Evolutionary conservation across 2,329 filamentous ascomycete species (phyloP).

Genomic region (Paraphoma chrysanthemicola): DNA sequence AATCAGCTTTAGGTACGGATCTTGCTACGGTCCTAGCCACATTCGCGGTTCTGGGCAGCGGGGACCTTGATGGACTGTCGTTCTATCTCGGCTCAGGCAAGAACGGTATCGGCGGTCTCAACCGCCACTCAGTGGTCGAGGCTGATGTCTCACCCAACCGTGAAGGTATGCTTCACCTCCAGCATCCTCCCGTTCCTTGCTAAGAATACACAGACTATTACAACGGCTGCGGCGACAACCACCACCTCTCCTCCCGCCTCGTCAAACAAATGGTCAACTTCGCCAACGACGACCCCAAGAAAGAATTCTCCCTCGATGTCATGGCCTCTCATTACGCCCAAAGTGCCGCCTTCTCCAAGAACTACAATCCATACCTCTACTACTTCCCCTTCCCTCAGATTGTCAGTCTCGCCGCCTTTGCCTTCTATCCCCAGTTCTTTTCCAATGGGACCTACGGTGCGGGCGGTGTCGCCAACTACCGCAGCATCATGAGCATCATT

Average conservation of each 20-base stretch:
- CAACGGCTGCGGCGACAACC: constrained; percentile 48
- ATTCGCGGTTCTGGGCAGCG: constrained; percentile 24
- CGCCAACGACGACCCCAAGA: constrained; percentile 23
- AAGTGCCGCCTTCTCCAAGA: constrained; percentile 52
- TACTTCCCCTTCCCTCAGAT: constrained; percentile 51
- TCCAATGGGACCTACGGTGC: constrained; percentile 45
- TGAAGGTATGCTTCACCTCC: constrained; percentile 47
- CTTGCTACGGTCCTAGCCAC: constrained; percentile 43
- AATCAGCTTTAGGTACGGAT: constrained; percentile 4
- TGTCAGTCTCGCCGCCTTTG: constrained; percentile 54
- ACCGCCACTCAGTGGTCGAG: constrained; percentile 55
- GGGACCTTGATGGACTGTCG: constrained; percentile 27
- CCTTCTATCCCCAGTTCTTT: constrained; percentile 38
- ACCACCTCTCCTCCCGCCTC: constrained; percentile 46
- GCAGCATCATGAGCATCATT: constrained; percentile 54
- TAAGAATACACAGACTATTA: constrained; percentile 43
- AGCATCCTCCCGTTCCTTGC: constrained; percentile 27
- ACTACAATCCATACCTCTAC: constrained; percentile 54
- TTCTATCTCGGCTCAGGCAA: constrained; percentile 29
- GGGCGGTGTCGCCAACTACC: constrained; percentile 43
- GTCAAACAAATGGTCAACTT: constrained; percentile 21
- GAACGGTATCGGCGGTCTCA: constrained; percentile 26
- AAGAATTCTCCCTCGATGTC: constrained; percentile 33
- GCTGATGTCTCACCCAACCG: constrained; percentile 27
- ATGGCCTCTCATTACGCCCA: constrained; percentile 32